Percentiles rank a stretch among this genome's conserved stretches.
phyloP scores from a whole-genome alignment of 176 grass and related monocot species.

The Oryza meridionalis region DNA sequence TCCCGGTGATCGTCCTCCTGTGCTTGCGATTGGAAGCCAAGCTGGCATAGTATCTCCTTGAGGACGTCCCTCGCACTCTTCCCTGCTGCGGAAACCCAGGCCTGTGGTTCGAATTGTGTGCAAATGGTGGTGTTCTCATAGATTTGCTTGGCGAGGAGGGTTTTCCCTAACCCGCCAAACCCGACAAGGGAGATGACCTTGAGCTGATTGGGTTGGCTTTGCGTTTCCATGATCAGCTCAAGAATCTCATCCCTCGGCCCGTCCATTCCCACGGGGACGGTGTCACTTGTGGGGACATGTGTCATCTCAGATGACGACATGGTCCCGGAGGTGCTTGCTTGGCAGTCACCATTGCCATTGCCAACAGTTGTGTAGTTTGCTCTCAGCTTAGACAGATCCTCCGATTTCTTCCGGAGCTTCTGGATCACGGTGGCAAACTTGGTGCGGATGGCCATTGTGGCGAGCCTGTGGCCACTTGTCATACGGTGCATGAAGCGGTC shows the following conservation, averaged over 20 bases:
- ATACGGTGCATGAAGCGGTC: not conserved
- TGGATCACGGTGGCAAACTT: constrained; percentile 3
- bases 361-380: not conserved
- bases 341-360: not conserved
- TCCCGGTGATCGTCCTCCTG: no score
- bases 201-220: not conserved
- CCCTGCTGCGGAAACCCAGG: not conserved
- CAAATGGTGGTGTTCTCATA: not conserved
- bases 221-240: not conserved
- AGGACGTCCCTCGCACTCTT: not conserved
- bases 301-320: not conserved
- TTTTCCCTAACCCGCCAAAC: not conserved
- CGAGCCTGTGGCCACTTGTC: no score
- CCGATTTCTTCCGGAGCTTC: constrained; percentile 8
- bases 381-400: not conserved
- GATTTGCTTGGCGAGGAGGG: not conserved
- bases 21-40: not conserved
- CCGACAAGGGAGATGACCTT: constrained; percentile 8
- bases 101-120: no score
- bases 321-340: not conserved
- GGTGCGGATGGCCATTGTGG: not conserved
- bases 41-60: not conserved
- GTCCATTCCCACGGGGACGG: not conserved
- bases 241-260: not conserved
- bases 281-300: not conserved